phyloP scores from a whole-genome alignment of 176 grass and related monocot genomes.

The Zizania latifolia region DNA sequence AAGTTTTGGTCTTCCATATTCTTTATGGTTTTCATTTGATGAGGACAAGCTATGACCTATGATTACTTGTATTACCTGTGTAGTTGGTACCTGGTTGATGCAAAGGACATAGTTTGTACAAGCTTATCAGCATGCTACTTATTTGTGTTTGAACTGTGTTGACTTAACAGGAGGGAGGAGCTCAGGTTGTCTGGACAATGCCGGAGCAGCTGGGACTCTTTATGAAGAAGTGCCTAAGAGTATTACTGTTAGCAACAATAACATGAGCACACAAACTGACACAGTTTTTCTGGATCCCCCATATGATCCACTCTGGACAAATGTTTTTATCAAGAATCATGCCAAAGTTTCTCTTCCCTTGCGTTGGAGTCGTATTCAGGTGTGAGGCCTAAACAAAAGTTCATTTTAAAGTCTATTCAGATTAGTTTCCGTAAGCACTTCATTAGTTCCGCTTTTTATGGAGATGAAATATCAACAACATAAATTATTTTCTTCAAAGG shows the following conservation, averaged over 20 bases:
- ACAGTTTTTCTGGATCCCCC: slow-evolving; percentile 86
- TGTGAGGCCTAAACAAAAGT: slow-evolving; percentile 22
- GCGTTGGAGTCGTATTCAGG: slow-evolving; percentile 95
- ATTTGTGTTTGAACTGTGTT: slow-evolving; percentile 12
- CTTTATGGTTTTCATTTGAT: neutral
- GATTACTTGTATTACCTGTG: slow-evolving; percentile 2
- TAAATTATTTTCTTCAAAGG: neutral
- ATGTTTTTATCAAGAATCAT: slow-evolving; percentile 79
- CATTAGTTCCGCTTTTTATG: slow-evolving; percentile 3
- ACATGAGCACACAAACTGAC: slow-evolving; percentile 89
- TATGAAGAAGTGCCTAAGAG: slow-evolving; percentile 97
- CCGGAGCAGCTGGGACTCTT: slow-evolving; percentile 93
- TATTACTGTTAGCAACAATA: slow-evolving; percentile 86
- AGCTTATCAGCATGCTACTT: slow-evolving; percentile 15
- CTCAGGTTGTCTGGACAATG: slow-evolving; percentile 71
- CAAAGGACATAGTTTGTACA: slow-evolving; percentile 1
- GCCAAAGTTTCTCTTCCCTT: slow-evolving; percentile 95
- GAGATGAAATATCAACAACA: neutral
- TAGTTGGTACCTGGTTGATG: neutral
- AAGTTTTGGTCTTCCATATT: neutral
- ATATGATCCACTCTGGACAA: slow-evolving; percentile 93
- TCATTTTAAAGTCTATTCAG: neutral
- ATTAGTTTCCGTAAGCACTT: neutral
- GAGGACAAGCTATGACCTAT: slow-evolving; percentile 2
- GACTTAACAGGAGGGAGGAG: slow-evolving; percentile 62